These are phyloP conservation scores for Rhynchospora tenuis DNA, from an alignment of 176 grass and related monocot species.

Conservation along the genomic window DNA sequence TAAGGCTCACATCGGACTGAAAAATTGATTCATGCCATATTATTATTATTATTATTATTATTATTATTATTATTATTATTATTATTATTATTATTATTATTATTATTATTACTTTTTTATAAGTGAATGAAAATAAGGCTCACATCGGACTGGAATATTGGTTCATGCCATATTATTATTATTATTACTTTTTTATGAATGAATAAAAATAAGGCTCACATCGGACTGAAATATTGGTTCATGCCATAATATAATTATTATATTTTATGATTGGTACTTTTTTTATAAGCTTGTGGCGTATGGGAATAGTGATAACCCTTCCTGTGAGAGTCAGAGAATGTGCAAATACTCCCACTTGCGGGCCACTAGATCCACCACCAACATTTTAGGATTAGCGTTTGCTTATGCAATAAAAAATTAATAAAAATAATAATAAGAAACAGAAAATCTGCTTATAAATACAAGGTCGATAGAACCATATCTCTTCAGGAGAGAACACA, in stretches of 20 bases:
- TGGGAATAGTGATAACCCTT: neutral
- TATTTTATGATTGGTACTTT: neutral
- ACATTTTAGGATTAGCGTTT: neutral
- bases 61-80: too few species aligned
- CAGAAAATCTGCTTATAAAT: conserved; percentile 24
- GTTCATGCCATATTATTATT: too few species aligned
- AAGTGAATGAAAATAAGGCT: too few species aligned
- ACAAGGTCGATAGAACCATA: neutral
- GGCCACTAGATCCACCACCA: neutral
- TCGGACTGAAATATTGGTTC: too few species aligned
- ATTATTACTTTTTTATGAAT: too few species aligned
- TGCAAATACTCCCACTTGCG: neutral
- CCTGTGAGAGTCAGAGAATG: conserved; percentile 2
- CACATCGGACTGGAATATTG: too few species aligned
- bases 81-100: too few species aligned
- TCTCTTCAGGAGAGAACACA: conserved; percentile 8
- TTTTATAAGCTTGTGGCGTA: neutral
- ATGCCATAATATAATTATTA: neutral
- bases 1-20: too few species aligned
- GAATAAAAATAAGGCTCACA: too few species aligned
- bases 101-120: too few species aligned
- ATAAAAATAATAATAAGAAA: neutral
- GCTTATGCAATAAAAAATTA: conserved; percentile 1
- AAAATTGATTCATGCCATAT: too few species aligned
- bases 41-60: too few species aligned